Base-by-base conservation (phyloP, 176 grass and related monocot species). In the Ensete ventricosum region DNA sequence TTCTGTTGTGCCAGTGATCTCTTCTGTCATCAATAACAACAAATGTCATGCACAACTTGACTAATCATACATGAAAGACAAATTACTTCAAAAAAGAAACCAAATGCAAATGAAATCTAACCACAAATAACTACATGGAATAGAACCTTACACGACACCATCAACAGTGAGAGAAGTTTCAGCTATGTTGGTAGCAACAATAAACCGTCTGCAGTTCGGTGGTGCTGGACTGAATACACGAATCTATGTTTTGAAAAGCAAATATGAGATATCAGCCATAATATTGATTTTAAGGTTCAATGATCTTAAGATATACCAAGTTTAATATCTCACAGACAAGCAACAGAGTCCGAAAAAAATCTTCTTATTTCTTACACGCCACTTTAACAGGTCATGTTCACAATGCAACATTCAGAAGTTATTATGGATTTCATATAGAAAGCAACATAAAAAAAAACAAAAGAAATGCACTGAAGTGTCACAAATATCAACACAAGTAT, bases 151-250 rank as follows among this genome's bases (percentile, higher is more conserved):
- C 93, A 97, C 93, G 72, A 97, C 84, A 82, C 90, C 93, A 87
- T 97, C 93, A 63, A 97, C 93, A 80, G 93, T 97, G 55, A 97
- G 79, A 50, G 93, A 97, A 88, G 93, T 97, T 90, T 93, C 93
- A 85, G 93, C 93, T 55, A 97, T 85, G 81, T 97, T 97, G 59
- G 93, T 97, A n/a, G 93, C 87, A 81, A 93, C 93, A 87, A 97
- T 93, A 81, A 97, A 97, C 8, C 93, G 83, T 69, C 93, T 81
- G 77, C 93, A 97, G 50, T 97, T 86, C 75, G 85, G 81, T 77
- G 90, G 93, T 73, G 90, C 87, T 72, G 86, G 81, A 88, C 85
- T 52, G 78, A 97, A 97, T 52, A 93, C 93, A 48, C 93, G 81
- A 26, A 97, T 79, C 93, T 97, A 77, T 67, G 53, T 51, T 52